Base-by-base conservation (phyloP, 2,329 filamentous ascomycete species). In the Xylaria arbuscula region DNA sequence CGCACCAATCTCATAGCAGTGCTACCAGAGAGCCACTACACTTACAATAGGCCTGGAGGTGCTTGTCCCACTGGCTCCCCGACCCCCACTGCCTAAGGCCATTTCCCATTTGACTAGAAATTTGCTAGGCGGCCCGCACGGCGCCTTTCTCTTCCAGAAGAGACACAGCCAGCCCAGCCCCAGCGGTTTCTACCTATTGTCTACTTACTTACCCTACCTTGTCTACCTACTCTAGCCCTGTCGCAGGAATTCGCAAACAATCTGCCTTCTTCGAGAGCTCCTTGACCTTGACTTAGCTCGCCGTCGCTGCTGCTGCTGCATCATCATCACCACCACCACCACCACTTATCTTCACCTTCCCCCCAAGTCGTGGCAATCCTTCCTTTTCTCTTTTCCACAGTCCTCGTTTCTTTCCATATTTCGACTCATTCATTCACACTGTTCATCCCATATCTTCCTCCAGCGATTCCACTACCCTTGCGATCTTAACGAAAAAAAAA, bases 211-310 rank as follows among this genome's bases (percentile, higher is more conserved):
- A 48, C 19, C 50, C 53, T n/a, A n/a, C n/a, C n/a, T n/a, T n/a
- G n/a, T n/a, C 56, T 34, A 28, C 19, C n/a, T 55, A 50, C 55
- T 45, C 68, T 68, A 62, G 58, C 58, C 66, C 62, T 38, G 66
- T 70, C 65, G 67, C 69, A 53, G 66, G 48, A 69, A 64, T 67
- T 67, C 65, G 65, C 68, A 68, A 70, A 65, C 68, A 62, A 63
- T 68, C 68, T 65, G 58, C 68, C 48, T 68, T 45, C 57, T 69
- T 64, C 64, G 48, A 70, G 59, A 70, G 59, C 69, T 66, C 63
- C 63, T 48, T 57, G 24, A 38, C 66, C 68, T 56, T 57, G 48
- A 56, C 57, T 64, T 32, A 40, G 54, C 34, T 56, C 36, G 22
- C 59, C 42, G 53, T 42, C 47, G 32, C 42, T 36, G 38, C 48